phyloP scores from a whole-genome alignment of 768 basidiomycete genomes.

The Tylopilus sp. region DNA sequence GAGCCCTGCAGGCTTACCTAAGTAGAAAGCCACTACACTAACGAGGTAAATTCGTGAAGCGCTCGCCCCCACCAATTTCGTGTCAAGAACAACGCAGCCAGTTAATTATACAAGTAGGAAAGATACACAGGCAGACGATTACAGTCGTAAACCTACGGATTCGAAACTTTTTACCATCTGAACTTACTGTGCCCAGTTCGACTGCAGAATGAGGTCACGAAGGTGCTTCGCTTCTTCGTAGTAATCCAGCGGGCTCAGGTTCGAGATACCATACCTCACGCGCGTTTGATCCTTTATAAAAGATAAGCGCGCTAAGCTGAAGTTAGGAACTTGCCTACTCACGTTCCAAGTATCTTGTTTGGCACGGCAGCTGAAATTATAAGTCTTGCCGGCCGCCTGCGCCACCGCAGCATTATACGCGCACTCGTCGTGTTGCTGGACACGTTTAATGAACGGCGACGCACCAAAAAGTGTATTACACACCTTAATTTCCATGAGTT shows the following conservation, averaged over 20 bases:
- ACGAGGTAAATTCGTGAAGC: too few species aligned
- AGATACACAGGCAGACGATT: background rate
- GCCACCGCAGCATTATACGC: conserved; percentile 59
- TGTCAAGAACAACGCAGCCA: background rate
- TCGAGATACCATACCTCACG: conserved; percentile 78
- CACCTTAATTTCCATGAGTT: conserved; percentile 73
- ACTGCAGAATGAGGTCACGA: conserved; percentile 52
- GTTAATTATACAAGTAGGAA: conserved; percentile 1
- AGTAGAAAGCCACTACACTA: too few species aligned
- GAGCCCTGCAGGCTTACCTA: background rate
- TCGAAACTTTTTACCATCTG: background rate
- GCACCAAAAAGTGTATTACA: background rate
- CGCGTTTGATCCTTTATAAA: conserved; percentile 67
- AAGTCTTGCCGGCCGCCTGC: conserved; percentile 64
- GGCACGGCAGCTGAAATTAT: conserved; percentile 82
- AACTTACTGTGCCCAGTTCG: conserved; percentile 48
- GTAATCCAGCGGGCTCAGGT: conserved; percentile 64
- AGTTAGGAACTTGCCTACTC: conserved; percentile 25
- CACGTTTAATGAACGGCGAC: background rate
- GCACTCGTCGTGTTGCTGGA: conserved; percentile 56
- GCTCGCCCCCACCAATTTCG: too few species aligned
- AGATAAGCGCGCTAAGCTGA: background rate
- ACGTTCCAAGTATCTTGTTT: conserved; percentile 87
- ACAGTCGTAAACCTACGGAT: background rate
- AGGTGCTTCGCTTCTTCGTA: conserved; percentile 60